These are phyloP conservation scores for Vicia sativa DNA, from an alignment of 306 rosid genomes.

Conservation along the genomic window DNA sequence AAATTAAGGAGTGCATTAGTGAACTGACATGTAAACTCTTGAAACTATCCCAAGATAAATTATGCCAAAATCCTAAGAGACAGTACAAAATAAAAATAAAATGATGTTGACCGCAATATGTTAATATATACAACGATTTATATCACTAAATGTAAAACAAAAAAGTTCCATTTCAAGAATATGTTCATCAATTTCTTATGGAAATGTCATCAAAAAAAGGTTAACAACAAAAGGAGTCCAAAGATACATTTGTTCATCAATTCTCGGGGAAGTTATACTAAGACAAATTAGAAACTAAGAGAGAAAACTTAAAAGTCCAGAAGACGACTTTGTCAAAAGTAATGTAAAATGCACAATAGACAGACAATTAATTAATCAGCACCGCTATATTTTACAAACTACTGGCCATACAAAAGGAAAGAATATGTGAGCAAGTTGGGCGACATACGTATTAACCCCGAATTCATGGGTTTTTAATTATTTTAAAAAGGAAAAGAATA, in stretches of 20 bases:
- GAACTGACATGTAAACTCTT: conserved; percentile 26
- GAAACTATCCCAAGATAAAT: conserved; percentile 2
- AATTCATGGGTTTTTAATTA: too few relatives aligned
- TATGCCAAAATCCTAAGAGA: conserved; percentile 39
- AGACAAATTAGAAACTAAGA: neutral
- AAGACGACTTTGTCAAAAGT: conserved; percentile 8
- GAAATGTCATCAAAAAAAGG: conserved; percentile 11
- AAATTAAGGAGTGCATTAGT: conserved; percentile 33
- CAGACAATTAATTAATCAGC: neutral
- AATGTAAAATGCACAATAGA: neutral
- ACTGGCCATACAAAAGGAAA: too few relatives aligned
- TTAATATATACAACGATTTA: conserved; percentile 18
- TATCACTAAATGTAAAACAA: conserved; percentile 18
- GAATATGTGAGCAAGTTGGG: too few relatives aligned
- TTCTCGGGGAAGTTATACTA: conserved; percentile 22
- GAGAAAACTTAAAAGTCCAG: conserved; percentile 3
- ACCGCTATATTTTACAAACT: too few relatives aligned
- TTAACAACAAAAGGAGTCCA: neutral
- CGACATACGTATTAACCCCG: too few relatives aligned
- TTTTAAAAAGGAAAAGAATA: too few relatives aligned
- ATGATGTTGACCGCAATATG: conserved; percentile 24
- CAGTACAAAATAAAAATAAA: conserved; percentile 3
- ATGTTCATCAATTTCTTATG: conserved; percentile 3
- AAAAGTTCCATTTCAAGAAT: conserved; percentile 30
- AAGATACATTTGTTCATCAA: conserved; percentile 1